Percentiles rank a stretch among this genome's conserved stretches.
Evolutionary conservation across 140 eudicot species (phyloP).

Genomic region (Ambrosia hybrid): DNA sequence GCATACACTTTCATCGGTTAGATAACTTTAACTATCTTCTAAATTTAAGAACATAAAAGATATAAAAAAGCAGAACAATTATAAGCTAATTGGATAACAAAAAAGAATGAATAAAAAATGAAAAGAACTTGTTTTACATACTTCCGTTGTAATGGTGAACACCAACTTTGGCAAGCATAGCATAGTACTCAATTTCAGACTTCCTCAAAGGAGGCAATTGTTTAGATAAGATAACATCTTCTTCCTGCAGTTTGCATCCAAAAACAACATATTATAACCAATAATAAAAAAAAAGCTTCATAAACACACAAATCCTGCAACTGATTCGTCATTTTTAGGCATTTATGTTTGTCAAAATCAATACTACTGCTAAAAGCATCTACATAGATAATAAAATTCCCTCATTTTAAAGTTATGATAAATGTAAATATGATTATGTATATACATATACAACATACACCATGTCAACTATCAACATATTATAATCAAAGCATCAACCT

Average conservation of each 20-base stretch:
- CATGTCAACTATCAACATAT: too few relatives aligned
- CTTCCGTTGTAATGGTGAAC: slow-evolving; percentile 93
- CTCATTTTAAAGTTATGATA: background rate
- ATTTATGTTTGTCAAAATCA: background rate
- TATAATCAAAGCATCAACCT: too few relatives aligned
- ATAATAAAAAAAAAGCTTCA: background rate
- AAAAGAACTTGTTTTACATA: slow-evolving; percentile 31
- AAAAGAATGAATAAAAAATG: background rate
- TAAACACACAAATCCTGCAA: background rate
- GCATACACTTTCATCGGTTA: too few relatives aligned
- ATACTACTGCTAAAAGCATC: too few relatives aligned
- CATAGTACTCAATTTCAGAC: slow-evolving; percentile 93
- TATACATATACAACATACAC: background rate
- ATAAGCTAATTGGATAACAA: background rate
- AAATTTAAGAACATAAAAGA: background rate
- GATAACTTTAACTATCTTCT: too few relatives aligned
- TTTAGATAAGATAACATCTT: too few relatives aligned
- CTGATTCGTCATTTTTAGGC: background rate
- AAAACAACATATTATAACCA: background rate
- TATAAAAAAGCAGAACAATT: background rate
- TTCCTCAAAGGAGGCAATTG: slow-evolving; percentile 93
- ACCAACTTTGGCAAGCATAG: slow-evolving; percentile 90
- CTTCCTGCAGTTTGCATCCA: slow-evolving; percentile 24
- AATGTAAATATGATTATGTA: background rate
- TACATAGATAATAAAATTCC: background rate